These are phyloP conservation scores for Xanthoceras sorbifolium DNA, from an alignment of 345 rosid genomes.

Conservation along the genomic window DNA sequence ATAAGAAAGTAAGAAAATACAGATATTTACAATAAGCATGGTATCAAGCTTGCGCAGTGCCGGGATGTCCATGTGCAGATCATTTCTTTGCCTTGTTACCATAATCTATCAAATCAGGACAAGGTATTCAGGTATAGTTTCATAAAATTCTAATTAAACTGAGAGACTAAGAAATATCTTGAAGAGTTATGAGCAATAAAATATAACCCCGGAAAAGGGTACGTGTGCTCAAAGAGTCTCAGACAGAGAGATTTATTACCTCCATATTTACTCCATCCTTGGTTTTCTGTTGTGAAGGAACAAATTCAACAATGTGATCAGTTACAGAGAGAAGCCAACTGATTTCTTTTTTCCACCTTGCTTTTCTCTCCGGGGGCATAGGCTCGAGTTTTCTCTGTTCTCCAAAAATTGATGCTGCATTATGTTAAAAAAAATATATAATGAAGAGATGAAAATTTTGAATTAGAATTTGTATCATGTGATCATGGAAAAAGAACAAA, in stretches of 20 bases:
- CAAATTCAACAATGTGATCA: conserved; percentile 79
- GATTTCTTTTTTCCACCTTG: conserved; percentile 85
- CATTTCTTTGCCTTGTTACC: conserved; percentile 83
- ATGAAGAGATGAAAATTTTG: background rate
- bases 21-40: conserved; percentile 70
- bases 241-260: conserved; percentile 34
- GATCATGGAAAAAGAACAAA: background rate
- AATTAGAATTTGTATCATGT: background rate
- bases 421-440: no score
- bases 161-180: background rate
- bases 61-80: conserved; percentile 84
- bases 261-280: conserved; percentile 75
- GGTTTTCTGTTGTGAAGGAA: conserved; percentile 74
- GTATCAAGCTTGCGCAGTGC: conserved; percentile 86
- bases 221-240: background rate
- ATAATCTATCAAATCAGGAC: conserved; percentile 57
- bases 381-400: conserved; percentile 77
- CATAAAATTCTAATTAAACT: background rate
- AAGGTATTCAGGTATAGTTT: background rate
- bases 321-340: conserved; percentile 87
- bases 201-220: background rate
- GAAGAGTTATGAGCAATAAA: no score
- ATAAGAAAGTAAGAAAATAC: conserved; percentile 2
- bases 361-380: conserved; percentile 70
- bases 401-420: conserved; percentile 83